A percentile compares a stretch with the other conserved stretches of the same genome.
Conservation (phyloP, 2,329 filamentous ascomycete species). For the Ceratocystis papillata region DNA sequence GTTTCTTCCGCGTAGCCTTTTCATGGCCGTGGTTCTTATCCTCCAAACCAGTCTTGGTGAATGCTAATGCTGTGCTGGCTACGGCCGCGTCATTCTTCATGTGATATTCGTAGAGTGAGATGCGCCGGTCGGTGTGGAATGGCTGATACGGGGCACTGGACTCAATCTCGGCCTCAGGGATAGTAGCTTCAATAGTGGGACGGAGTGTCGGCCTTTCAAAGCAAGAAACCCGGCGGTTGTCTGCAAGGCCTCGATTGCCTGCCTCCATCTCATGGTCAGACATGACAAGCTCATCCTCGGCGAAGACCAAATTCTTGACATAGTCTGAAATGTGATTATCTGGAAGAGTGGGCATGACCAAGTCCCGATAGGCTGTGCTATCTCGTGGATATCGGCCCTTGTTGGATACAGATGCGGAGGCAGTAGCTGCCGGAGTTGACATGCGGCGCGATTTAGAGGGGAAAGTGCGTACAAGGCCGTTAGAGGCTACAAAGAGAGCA, state of each 20-base stretch:
- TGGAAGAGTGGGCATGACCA: slow-evolving; percentile 52
- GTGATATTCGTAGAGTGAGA: slow-evolving; percentile 62
- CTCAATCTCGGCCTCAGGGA: slow-evolving; percentile 75
- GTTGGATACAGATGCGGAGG: neutral
- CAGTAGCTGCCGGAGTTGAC: slow-evolving; percentile 37
- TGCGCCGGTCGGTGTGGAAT: slow-evolving; percentile 82
- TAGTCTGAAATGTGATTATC: slow-evolving; percentile 38
- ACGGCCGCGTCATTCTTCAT: neutral
- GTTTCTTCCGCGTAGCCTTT: slow-evolving; percentile 29
- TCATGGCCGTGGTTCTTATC: slow-evolving; percentile 36
- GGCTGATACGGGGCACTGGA: slow-evolving; percentile 92
- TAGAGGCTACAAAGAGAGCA: slow-evolving; percentile 53
- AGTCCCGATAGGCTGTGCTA: slow-evolving; percentile 51
- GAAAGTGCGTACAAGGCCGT: slow-evolving; percentile 56
- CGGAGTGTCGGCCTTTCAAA: slow-evolving; percentile 28
- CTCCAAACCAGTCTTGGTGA: slow-evolving; percentile 34
- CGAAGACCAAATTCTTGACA: slow-evolving; percentile 13
- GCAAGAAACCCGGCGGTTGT: slow-evolving; percentile 29
- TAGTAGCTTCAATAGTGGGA: slow-evolving; percentile 49
- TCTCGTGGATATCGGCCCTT: slow-evolving; percentile 28
- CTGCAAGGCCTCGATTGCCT: slow-evolving; percentile 44
- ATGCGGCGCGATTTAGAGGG: slow-evolving; percentile 47
- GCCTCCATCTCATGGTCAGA: slow-evolving; percentile 44
- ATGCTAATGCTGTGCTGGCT: neutral
- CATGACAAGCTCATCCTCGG: slow-evolving; percentile 42